Evolutionary conservation across 1,284 basidiomycete species (phyloP).

Genomic region (Ganoderma lingzhi): DNA sequence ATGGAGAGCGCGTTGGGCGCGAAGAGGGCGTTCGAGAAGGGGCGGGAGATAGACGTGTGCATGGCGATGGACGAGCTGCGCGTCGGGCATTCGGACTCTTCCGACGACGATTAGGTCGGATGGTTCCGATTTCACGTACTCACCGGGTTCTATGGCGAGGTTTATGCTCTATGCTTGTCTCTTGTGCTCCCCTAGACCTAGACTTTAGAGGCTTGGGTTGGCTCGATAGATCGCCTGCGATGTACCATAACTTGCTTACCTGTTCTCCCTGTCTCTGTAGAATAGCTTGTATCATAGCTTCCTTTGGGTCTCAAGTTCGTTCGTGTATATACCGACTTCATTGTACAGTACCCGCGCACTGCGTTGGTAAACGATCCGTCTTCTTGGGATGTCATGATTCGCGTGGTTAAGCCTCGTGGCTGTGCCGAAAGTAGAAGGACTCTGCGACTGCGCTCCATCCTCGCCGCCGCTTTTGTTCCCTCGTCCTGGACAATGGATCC

Average conservation of each 20-base stretch:
- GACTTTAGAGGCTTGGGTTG: constrained; percentile 2
- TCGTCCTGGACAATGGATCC: background rate
- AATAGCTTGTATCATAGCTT: constrained; percentile 16
- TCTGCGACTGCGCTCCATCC: background rate
- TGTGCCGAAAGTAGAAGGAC: constrained; percentile 5
- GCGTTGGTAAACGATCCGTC: background rate
- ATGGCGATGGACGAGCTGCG: constrained; percentile 15
- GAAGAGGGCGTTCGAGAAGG: constrained; percentile 19
- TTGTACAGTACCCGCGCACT: constrained; percentile 6
- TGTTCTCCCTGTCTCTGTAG: background rate
- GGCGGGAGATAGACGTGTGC: constrained; percentile 14
- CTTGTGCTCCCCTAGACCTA: background rate
- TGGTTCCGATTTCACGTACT: background rate
- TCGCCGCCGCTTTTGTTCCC: background rate
- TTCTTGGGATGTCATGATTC: background rate
- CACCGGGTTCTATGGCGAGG: background rate
- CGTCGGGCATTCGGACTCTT: constrained; percentile 6
- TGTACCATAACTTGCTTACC: constrained; percentile 5
- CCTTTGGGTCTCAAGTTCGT: background rate
- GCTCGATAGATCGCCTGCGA: background rate
- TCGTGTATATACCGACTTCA: background rate
- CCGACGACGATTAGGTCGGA: constrained; percentile 6
- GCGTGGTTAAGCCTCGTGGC: constrained; percentile 18
- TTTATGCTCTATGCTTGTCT: background rate
- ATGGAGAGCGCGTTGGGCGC: constrained; percentile 8